phyloP scores from a whole-genome alignment of 2,329 filamentous ascomycete genomes.

The Simplicillium aogashimaense region DNA sequence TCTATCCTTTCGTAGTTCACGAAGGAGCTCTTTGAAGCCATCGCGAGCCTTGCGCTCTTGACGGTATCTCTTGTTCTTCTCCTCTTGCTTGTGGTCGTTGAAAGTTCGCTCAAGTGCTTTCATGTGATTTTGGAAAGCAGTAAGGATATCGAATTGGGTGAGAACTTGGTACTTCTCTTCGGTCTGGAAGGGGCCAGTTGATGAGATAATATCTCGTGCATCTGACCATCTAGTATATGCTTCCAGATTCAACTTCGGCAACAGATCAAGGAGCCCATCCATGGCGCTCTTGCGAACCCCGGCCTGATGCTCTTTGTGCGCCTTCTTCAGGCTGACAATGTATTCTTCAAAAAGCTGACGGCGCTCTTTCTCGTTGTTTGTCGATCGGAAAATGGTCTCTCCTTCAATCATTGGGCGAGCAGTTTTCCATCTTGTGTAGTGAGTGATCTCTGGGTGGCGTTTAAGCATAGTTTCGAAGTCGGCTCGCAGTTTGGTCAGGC shows the following conservation, averaged over 20 bases:
- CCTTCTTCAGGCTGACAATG: slow-evolving; percentile 71
- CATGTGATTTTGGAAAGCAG: slow-evolving; percentile 90
- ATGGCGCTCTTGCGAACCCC: slow-evolving; percentile 68
- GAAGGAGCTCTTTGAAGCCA: slow-evolving; percentile 63
- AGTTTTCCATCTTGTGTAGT: slow-evolving; percentile 96
- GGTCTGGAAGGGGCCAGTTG: slow-evolving; percentile 64
- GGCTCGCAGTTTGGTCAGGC: slow-evolving; percentile 78
- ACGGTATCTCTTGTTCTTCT: slow-evolving; percentile 72
- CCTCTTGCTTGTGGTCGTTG: slow-evolving; percentile 82
- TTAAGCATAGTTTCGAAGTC: slow-evolving; percentile 96
- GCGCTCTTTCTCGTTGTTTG: slow-evolving; percentile 77
- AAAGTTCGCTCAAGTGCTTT: slow-evolving; percentile 83
- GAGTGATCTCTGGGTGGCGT: slow-evolving; percentile 92
- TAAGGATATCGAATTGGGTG: slow-evolving; percentile 82
- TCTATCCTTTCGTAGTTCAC: slow-evolving; percentile 62
- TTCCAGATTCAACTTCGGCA: slow-evolving; percentile 74
- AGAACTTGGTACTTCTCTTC: slow-evolving; percentile 81
- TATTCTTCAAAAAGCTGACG: slow-evolving; percentile 92
- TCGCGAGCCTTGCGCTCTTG: slow-evolving; percentile 83
- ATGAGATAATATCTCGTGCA: slow-evolving; percentile 72
- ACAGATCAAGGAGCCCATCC: slow-evolving; percentile 68
- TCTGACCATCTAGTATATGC: slow-evolving; percentile 93
- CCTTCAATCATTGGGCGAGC: slow-evolving; percentile 88
- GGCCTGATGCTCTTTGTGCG: slow-evolving; percentile 66
- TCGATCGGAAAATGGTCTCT: slow-evolving; percentile 90